These are phyloP conservation scores for Paramecium biaurelia DNA, from an alignment of 73 alveolate species.

Conservation along the genomic window DNA sequence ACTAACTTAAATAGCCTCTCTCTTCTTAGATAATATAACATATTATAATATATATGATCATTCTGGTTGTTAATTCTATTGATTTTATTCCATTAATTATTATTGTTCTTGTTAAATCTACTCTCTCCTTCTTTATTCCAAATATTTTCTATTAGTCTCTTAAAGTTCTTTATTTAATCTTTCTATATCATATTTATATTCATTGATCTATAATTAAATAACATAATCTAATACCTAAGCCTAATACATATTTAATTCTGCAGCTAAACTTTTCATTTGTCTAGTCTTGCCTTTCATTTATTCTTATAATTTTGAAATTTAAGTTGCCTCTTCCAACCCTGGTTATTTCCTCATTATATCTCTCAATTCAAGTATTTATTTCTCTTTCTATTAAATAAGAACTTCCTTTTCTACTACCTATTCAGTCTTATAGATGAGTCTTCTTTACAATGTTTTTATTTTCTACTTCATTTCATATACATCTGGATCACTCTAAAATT, in stretches of 20 bases:
- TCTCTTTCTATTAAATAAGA: constrained; percentile 89
- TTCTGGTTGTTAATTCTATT: constrained; percentile 16
- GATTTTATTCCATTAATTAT: constrained; percentile 3
- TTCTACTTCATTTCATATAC: constrained; percentile 90
- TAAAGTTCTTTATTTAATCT: constrained; percentile 92
- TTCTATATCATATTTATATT: constrained; percentile 92
- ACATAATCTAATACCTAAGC: constrained; percentile 74
- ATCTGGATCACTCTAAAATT: constrained; percentile 83
- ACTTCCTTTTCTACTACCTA: constrained; percentile 94
- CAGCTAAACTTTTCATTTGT: constrained; percentile 92
- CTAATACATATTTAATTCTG: constrained; percentile 94
- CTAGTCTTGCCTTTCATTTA: constrained; percentile 89
- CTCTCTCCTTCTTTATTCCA: constrained; percentile 88
- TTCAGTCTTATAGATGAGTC: constrained; percentile 92
- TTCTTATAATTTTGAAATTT: constrained; percentile 82
- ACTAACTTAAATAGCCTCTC: background rate
- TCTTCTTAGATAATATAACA: background rate
- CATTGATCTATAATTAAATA: constrained; percentile 66
- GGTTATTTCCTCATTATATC: constrained; percentile 92
- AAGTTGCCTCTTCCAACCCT: constrained; percentile 93
- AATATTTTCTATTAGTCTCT: constrained; percentile 89
- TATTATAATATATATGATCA: background rate
- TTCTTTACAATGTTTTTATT: constrained; percentile 86
- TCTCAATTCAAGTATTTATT: constrained; percentile 84
- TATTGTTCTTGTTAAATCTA: constrained; percentile 50